phyloP scores from a whole-genome alignment of 768 basidiomycete genomes.

The Lactarius pseudohatsudake region DNA sequence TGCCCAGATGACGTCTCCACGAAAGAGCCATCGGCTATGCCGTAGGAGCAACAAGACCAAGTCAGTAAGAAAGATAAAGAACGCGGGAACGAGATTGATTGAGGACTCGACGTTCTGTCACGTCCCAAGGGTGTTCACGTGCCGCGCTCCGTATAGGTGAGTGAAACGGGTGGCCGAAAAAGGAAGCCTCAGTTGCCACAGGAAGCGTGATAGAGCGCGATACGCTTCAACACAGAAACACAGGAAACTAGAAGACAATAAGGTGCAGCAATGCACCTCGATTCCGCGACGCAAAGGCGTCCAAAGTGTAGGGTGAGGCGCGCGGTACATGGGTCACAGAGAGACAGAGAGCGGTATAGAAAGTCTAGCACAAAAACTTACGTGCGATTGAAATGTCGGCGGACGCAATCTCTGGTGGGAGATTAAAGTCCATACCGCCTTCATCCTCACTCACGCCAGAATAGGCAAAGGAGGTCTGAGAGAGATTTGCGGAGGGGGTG shows the following conservation, averaged over 20 bases:
- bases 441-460: conserved; percentile 24
- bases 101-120: conserved; percentile 3
- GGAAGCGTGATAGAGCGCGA: conserved; percentile 3
- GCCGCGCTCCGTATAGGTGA: conserved; percentile 1
- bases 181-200: conserved; percentile 7
- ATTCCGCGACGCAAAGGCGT: not conserved
- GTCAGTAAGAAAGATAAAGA: conserved; percentile 14
- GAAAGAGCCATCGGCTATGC: conserved; percentile 68
- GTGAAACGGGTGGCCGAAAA: conserved; percentile 11
- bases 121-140: conserved; percentile 19
- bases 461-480: conserved; percentile 30
- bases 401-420: conserved; percentile 35
- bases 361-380: conserved; percentile 31
- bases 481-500: conserved; percentile 29
- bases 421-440: conserved; percentile 25
- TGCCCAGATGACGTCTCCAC: conserved; percentile 78
- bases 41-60: conserved; percentile 8
- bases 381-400: conserved; percentile 38
- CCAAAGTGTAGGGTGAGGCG: not conserved
- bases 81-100: conserved; percentile 13
- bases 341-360: conserved; percentile 6
- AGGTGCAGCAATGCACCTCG: conserved; percentile 5
- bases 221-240: conserved; percentile 7
- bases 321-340: conserved; percentile 5
- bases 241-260: conserved; percentile 1